Evolutionary conservation across 1,284 basidiomycete species (phyloP), one percentile per base, ranked within the genome.

Genomic region (Pisolithus thermaeus): DNA sequence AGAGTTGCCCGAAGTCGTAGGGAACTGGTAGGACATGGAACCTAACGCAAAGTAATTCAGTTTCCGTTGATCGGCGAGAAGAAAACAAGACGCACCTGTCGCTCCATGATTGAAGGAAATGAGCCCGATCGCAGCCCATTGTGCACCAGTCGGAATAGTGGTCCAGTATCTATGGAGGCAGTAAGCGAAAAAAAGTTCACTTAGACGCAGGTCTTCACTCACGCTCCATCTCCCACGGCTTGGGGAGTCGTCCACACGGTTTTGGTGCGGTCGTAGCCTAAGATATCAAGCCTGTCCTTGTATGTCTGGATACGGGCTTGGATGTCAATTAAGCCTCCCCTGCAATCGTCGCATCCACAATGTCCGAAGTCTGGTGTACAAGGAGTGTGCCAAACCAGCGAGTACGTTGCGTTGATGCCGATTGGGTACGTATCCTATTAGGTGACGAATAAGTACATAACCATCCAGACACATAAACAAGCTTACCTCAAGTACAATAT

Each of bases 401-500:
- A 68, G 4, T 12, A 64, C 4, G 67, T 68, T 1, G 59, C 50
- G 14, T 67, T 68, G 18, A 69, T 64, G 2, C 66, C 59, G 4
- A 68, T 23, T 1, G 64, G 67, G 30, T 58, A 68, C 6, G 57
- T 61, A 7, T 66, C 56, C 54, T 55, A 40, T 12, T 41, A 25
- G 14, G 28, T 11, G 16, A n/a, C 11, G 8, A 12, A 41, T 43
- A 9, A 43, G 14, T 7, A n/a, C 7, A 16, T 22, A 11, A 41
- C 12, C 47, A 36, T 27, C 5, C n/a, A 38, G 35, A 7, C 8
- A 27, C 2, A 27, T 16, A 14, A n/a, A n/a, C 12, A n/a, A 25
- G 6, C 53, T n/a, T n/a, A 54, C 53, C 40, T 67, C 56, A 36
- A 68, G 44, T 14, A 81, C 67, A 47, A 90, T 78, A 53, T 89